A percentile compares a stretch with the other conserved stretches of the same genome.
Conservation (phyloP, 2,329 filamentous ascomycete genomes). For the Mariannaea sp. region DNA sequence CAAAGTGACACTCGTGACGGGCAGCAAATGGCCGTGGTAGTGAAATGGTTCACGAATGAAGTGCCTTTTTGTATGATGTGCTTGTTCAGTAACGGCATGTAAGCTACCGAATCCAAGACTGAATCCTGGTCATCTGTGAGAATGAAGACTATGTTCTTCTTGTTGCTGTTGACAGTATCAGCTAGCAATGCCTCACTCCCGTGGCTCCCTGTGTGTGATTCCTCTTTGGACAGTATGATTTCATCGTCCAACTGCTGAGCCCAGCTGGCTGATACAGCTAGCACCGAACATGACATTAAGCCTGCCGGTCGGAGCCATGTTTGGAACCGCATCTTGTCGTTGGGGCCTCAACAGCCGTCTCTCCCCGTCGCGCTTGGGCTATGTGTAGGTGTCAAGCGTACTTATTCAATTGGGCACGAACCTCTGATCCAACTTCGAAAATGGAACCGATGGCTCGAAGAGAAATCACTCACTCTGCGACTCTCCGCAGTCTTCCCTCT, state of each 20-base stretch:
- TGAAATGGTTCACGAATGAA: conserved; percentile 65
- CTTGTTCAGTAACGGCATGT: conserved; percentile 62
- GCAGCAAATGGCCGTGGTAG: conserved; percentile 70
- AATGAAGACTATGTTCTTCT: conserved; percentile 66
- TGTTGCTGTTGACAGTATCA: neutral
- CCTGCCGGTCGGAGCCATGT: conserved; percentile 11
- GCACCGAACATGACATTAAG: neutral
- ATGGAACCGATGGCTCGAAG: neutral
- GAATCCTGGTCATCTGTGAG: conserved; percentile 72
- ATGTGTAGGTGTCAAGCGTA: too few species aligned
- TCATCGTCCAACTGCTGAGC: neutral
- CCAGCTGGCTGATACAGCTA: neutral
- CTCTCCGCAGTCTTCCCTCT: neutral
- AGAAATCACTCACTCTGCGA: neutral
- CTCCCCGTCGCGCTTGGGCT: neutral
- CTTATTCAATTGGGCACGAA: too few species aligned
- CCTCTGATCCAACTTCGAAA: neutral
- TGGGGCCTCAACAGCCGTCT: neutral
- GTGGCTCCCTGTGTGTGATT: neutral
- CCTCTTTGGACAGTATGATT: neutral
- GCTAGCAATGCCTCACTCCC: neutral
- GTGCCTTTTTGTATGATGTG: conserved; percentile 63
- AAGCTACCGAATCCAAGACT: conserved; percentile 63
- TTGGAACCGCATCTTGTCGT: conserved; percentile 21
- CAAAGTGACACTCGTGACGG: conserved; percentile 68